Evolutionary conservation across 805 yeast genomes (phyloP).

Genomic region (Metschnikowia anglica): DNA sequence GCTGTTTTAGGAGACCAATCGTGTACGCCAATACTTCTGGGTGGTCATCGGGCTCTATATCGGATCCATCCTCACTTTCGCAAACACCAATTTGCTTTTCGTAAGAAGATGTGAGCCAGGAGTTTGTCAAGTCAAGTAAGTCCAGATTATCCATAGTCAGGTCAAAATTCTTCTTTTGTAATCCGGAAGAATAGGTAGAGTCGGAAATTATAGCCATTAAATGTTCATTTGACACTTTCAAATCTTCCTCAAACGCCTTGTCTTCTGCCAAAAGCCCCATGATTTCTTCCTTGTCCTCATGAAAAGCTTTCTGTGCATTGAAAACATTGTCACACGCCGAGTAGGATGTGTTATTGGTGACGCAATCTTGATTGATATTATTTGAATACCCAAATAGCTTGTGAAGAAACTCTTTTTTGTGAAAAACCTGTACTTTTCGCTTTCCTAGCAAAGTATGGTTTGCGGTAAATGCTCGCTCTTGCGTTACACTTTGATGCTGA

Average conservation of each 20-base stretch:
- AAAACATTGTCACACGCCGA: constrained; percentile 37
- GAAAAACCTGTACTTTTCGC: constrained; percentile 40
- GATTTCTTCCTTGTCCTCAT: constrained; percentile 45
- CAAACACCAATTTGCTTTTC: constrained; percentile 10
- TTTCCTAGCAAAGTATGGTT: constrained; percentile 34
- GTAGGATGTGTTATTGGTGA: constrained; percentile 42
- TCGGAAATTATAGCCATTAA: constrained; percentile 1
- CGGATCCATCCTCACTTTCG: constrained; percentile 13
- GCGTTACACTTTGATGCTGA: constrained; percentile 31
- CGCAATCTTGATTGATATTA: constrained; percentile 38
- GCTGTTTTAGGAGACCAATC: constrained; percentile 29
- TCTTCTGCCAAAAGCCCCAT: constrained; percentile 34
- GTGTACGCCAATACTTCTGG: constrained; percentile 24
- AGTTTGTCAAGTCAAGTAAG: constrained; percentile 11
- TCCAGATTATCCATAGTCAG: constrained; percentile 9
- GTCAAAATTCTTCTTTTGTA: constrained; percentile 1
- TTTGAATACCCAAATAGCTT: constrained; percentile 41
- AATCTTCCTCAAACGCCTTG: constrained; percentile 24
- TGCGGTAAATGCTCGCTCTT: constrained; percentile 35
- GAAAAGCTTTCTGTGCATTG: constrained; percentile 39
- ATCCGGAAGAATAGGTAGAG: neutral
- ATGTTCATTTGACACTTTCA: constrained; percentile 16
- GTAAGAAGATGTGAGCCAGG: constrained; percentile 18
- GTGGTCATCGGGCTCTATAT: constrained; percentile 20
- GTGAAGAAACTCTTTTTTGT: constrained; percentile 40